Evolutionary conservation across 805 yeast species (phyloP).

Genomic region (Saccharomycopsis lassenensis): DNA sequence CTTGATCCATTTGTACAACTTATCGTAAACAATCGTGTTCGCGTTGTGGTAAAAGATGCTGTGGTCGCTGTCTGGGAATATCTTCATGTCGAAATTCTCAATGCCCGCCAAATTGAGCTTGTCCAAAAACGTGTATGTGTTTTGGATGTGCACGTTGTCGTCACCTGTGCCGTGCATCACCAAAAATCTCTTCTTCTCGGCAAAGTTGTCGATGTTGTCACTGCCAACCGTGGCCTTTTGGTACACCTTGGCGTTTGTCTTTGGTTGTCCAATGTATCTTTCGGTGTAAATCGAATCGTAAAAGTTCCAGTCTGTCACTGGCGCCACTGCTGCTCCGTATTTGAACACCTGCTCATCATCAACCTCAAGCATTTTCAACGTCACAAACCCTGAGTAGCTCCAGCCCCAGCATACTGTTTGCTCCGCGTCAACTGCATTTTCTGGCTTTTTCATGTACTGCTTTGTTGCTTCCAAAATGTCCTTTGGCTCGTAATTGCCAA

Average conservation of each 20-base stretch:
- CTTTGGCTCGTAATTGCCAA: constrained; percentile 72
- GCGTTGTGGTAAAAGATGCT: constrained; percentile 74
- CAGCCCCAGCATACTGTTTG: constrained; percentile 93
- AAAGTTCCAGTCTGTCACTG: constrained; percentile 88
- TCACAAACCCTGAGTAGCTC: constrained; percentile 95
- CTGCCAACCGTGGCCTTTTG: constrained; percentile 36
- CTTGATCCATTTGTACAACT: constrained; percentile 56
- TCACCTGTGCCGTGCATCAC: constrained; percentile 96
- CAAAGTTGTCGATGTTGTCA: constrained; percentile 33
- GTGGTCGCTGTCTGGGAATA: constrained; percentile 93
- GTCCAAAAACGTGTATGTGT: constrained; percentile 70
- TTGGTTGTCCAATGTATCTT: constrained; percentile 83
- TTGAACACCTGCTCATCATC: constrained; percentile 68
- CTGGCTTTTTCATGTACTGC: constrained; percentile 34
- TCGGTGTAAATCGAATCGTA: constrained; percentile 94
- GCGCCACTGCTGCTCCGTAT: constrained; percentile 94
- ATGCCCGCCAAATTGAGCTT: constrained; percentile 43
- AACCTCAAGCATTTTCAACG: constrained; percentile 77
- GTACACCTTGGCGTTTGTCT: constrained; percentile 57
- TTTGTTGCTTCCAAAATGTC: constrained; percentile 47
- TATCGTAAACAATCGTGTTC: constrained; percentile 57
- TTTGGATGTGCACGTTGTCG: constrained; percentile 94
- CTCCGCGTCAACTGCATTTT: constrained; percentile 48
- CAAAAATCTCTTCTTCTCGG: constrained; percentile 52
- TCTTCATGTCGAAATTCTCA: constrained; percentile 75